Evolutionary conservation across 2,329 filamentous ascomycete genomes (phyloP), one percentile per base, ranked within the genome.

Genomic region (Remersonia thermophila): DNA sequence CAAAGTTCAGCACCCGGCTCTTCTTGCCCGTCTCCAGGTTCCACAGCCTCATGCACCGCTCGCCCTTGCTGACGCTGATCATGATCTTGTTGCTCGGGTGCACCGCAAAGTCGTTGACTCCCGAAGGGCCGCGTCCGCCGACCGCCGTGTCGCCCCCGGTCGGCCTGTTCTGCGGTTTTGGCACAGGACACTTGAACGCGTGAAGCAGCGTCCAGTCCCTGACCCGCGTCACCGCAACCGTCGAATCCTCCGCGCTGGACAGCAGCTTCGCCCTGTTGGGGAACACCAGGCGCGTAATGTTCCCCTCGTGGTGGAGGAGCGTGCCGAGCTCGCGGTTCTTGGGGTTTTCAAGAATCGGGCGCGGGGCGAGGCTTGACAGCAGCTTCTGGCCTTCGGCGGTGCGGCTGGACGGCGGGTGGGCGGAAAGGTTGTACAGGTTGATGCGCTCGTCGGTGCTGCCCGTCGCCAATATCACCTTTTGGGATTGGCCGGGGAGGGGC

Each of bases 71-170:
- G 7, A 96, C 86, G 49, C 77, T 93, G 41, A 98, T 76, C 83
- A 96, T 94, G 34, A 98, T 66, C 62, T 95, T 96, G 72, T 93
- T 84, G 56, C 83, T 93, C 0, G 91, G 89, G 56, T 98, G 91
- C 17, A 98, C 81, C 2, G 89, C 85, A 56, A 98, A 93, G 56
- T 87, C 83, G 56, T 94, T 96, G 47, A 96, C 76, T 13, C 91
- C 91, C n/a, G 79, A 74, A 0, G 87, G 87, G 17, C 81, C 75
- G 32, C 77, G 82, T 13, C 85, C 86, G 9, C 80, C 72, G 2
- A 81, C 78, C 7, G 86, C 85, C 13, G 89, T 96, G 57, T 95
- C 89, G 40, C 89, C 89, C 40, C 89, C 89, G 48, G 79, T 89
- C 8, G 89, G 87, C 44, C 87, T 70, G 20, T 85, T 85, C 43